phyloP scores from a whole-genome alignment of 495 filamentous ascomycete species.

The Pyronema omphalodes region DNA sequence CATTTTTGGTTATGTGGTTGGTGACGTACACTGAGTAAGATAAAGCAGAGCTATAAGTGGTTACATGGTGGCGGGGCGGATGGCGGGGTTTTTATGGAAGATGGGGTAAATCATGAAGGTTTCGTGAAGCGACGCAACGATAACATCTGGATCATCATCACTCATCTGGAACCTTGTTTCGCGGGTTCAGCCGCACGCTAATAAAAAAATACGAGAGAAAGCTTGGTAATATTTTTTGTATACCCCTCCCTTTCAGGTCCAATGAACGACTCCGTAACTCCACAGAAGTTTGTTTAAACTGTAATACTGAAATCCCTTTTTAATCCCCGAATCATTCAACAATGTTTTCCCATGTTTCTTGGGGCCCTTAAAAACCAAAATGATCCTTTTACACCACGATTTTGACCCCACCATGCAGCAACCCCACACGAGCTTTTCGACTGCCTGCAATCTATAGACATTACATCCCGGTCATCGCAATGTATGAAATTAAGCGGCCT shows the following conservation, averaged over 20 bases:
- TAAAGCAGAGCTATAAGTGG: no score
- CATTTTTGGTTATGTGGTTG: background rate
- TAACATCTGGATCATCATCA: no score
- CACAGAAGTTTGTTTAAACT: background rate
- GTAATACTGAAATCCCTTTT: background rate
- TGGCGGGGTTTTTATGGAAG: no score
- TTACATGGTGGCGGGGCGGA: no score
- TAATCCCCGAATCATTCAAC: background rate
- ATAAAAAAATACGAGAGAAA: no score
- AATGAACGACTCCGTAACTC: background rate
- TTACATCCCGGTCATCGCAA: background rate
- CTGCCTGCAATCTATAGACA: background rate
- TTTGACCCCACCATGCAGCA: background rate
- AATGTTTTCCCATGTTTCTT: no score
- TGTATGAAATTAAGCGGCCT: slow-evolving; percentile 41
- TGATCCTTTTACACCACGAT: background rate
- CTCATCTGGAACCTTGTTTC: no score
- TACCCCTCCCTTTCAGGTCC: background rate
- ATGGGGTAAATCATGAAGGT: no score
- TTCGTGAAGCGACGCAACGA: no score
- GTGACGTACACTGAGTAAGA: background rate
- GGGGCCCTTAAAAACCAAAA: no score
- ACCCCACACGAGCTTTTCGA: background rate
- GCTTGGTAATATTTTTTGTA: no score
- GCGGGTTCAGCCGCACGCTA: no score